These are phyloP conservation scores for Cicer chorassanicum DNA, from an alignment of 306 rosid species.

Conservation along the genomic window DNA sequence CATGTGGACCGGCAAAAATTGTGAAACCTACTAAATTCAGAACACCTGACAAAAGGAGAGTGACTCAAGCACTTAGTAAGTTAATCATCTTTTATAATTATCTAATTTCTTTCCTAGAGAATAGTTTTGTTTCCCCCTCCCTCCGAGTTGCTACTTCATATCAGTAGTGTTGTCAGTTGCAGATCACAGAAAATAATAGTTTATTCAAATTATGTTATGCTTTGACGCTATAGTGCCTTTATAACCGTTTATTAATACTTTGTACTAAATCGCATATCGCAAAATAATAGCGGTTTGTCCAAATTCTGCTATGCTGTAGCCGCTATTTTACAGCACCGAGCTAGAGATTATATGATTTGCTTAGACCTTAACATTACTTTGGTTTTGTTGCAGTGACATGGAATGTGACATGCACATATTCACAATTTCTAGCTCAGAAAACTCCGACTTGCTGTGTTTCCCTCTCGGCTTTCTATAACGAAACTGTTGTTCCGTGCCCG, in stretches of 20 bases:
- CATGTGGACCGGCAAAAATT: conserved; percentile 67
- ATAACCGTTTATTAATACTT: too few relatives aligned
- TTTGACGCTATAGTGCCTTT: too few relatives aligned
- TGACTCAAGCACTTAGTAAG: conserved; percentile 87
- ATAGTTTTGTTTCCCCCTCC: too few relatives aligned
- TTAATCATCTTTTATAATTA: conserved; percentile 5
- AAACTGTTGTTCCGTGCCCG: conserved; percentile 76
- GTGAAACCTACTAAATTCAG: conserved; percentile 64
- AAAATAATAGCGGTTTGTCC: too few relatives aligned
- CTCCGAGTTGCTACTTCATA: too few relatives aligned
- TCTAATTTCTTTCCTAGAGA: too few relatives aligned
- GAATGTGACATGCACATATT: conserved; percentile 86
- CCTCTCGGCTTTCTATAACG: conserved; percentile 82
- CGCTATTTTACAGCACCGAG: too few relatives aligned
- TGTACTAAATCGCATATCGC: too few relatives aligned
- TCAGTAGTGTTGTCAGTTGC: too few relatives aligned
- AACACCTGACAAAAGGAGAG: conserved; percentile 73
- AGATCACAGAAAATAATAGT: too few relatives aligned
- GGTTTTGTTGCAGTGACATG: conserved; percentile 79
- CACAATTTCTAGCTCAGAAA: conserved; percentile 79
- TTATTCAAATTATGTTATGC: too few relatives aligned
- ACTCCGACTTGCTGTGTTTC: conserved; percentile 90
- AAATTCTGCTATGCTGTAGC: too few relatives aligned
- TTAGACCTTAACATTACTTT: conserved; percentile 28
- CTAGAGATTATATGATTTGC: background rate